A percentile compares a stretch with the other conserved stretches of the same genome.
These are phyloP conservation scores for Phaeoacremonium minimum DNA, from an alignment of 2,329 filamentous ascomycete species.

Conservation along the genomic window DNA sequence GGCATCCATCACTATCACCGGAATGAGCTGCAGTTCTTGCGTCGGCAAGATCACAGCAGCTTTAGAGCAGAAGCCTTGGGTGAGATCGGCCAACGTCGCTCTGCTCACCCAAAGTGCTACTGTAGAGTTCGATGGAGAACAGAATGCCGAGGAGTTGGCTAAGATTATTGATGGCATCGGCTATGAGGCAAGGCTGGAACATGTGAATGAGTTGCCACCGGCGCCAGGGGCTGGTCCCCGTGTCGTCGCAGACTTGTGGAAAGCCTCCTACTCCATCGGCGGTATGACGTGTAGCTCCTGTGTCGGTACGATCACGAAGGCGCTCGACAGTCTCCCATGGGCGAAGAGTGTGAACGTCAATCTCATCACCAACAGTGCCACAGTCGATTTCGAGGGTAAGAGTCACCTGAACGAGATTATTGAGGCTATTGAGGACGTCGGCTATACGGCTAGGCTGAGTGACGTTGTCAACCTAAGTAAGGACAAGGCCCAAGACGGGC, in stretches of 20 bases:
- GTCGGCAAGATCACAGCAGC: constrained; percentile 1
- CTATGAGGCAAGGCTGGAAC: constrained; percentile 2
- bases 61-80: constrained; percentile 2
- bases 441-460: constrained; percentile 62
- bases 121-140: constrained; percentile 2
- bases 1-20: constrained; percentile 7
- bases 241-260: constrained; percentile 27
- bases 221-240: not conserved
- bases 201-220: not conserved
- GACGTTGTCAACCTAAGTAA: constrained; percentile 33
- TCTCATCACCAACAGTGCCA: constrained; percentile 63
- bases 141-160: constrained; percentile 2
- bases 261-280: constrained; percentile 53
- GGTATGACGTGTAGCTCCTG: constrained; percentile 74
- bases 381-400: constrained; percentile 47
- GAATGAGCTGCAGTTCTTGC: constrained; percentile 6
- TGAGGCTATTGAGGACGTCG: constrained; percentile 54
- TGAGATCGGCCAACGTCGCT: constrained; percentile 1
- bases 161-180: constrained; percentile 3
- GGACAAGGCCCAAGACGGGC: constrained; percentile 17
- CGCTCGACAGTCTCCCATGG: constrained; percentile 54
- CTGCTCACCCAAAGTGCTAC: constrained; percentile 4
- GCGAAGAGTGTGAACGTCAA: constrained; percentile 56
- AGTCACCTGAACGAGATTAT: constrained; percentile 41
- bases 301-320: constrained; percentile 55